Evolutionary conservation across 164 flowering plant genomes (phyloP), one percentile per base, ranked within the genome.

Genomic region (Litsea cubeba): DNA sequence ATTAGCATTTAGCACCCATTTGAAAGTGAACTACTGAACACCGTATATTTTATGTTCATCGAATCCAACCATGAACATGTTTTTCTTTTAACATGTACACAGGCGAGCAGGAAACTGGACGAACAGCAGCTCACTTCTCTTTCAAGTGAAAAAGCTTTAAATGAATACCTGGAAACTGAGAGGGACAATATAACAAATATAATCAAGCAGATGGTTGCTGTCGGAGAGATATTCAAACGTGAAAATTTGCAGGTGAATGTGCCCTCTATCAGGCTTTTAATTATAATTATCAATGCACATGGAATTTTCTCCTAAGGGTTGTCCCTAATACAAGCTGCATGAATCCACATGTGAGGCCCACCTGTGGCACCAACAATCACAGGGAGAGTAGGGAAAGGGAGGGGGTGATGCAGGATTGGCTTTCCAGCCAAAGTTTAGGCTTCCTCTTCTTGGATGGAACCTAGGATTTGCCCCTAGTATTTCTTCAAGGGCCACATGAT

Each of bases 181-280:
- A 86, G 79, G 76, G 97, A 89, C 72, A 90, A 89, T 70, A 89
- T 93, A 71, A 79, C 65, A 1, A 76, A 69, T 65, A 75, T 89
- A 50, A 85, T 93, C 46, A 90, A 90, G 76, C 97, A 93, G 82
- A 90, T 85, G 81, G 77, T 95, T 49, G 94, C 97, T 12, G 95
- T 95, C 20, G 93, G 92, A 71, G 99, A 93, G 84, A 88, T 93
- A 75, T 93, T 84, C 76, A 91, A 81, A 79, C 89, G 90, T 65
- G 99, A 91, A 85, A 90, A 91, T 75, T 83, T 93, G 77, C 79
- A 89, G 97, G 98, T 90, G 74, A 23, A 32, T 28, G 12, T 74
- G 28, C 7, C 30, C 20, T 26, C 12, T 14, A 66, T 32, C 49
- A 35, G 7, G 46, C 10, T 35, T 35, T 35, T 35, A 35, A 35